A percentile compares a stretch with the other conserved stretches of the same genome.
phyloP scores from a whole-genome alignment of 768 basidiomycete species.

The Leccinum fibrillosum region DNA sequence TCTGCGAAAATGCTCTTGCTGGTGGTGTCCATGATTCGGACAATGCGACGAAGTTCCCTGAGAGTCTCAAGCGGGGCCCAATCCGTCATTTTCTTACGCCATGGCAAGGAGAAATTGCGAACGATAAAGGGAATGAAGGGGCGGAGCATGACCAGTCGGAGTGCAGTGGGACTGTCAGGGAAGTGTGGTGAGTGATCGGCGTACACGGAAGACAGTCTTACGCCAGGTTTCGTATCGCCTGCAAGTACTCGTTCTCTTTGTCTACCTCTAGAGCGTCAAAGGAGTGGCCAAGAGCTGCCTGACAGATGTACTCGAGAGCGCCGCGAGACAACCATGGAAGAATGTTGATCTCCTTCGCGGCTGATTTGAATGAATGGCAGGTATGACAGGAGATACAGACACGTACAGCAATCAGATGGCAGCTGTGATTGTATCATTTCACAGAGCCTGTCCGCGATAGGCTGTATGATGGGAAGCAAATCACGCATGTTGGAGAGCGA shows the following conservation, averaged over 20 bases:
- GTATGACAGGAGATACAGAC: not conserved
- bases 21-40: conserved; percentile 29
- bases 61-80: conserved; percentile 31
- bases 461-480: conserved; percentile 30
- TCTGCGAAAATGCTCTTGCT: conserved; percentile 26
- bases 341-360: conserved; percentile 31
- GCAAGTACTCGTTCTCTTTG: conserved; percentile 26
- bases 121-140: conserved; percentile 32
- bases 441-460: conserved; percentile 30
- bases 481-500: conserved; percentile 30
- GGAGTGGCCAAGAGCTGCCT: conserved; percentile 33
- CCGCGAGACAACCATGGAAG: conserved; percentile 32
- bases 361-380: conserved; percentile 10
- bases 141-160: conserved; percentile 29
- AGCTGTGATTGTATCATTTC: conserved; percentile 20
- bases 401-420: conserved; percentile 22
- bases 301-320: conserved; percentile 36
- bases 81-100: conserved; percentile 33
- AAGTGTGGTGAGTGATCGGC: not conserved
- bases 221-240: conserved; percentile 31
- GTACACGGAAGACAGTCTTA: conserved; percentile 12
- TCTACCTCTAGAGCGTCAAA: conserved; percentile 28
- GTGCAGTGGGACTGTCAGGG: conserved; percentile 21
- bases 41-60: conserved; percentile 24
- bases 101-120: conserved; percentile 26